A percentile compares a stretch with the other conserved stretches of the same genome.
phyloP scores from a whole-genome alignment of 768 basidiomycete genomes.

The Hysterangium stoloniferum region DNA sequence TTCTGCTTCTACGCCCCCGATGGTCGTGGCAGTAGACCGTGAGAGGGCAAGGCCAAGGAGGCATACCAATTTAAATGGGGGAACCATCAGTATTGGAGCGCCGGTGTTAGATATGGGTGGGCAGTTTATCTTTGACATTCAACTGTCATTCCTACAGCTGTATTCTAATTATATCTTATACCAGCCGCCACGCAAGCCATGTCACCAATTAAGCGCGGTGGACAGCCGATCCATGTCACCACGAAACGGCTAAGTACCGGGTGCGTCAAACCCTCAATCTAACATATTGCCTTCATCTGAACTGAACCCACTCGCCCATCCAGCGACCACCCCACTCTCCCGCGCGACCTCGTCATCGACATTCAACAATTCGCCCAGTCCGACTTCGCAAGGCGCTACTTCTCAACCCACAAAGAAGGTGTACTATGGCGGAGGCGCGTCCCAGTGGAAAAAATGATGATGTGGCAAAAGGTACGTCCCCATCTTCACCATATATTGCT shows the following conservation, averaged over 20 bases:
- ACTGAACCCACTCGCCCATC: slow-evolving; percentile 16
- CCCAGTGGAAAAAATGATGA: slow-evolving; percentile 82
- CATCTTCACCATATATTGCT: background rate
- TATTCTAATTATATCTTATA: slow-evolving; percentile 7
- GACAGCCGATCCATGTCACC: slow-evolving; percentile 31
- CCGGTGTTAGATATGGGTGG: slow-evolving; percentile 57
- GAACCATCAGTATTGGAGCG: slow-evolving; percentile 7
- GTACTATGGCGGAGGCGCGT: slow-evolving; percentile 78
- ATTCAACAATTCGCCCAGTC: slow-evolving; percentile 84
- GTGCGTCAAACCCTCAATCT: slow-evolving; percentile 28
- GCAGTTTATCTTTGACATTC: slow-evolving; percentile 16
- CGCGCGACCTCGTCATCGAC: slow-evolving; percentile 71
- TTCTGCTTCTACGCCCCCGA: background rate
- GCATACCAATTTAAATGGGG: background rate
- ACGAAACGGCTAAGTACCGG: slow-evolving; percentile 46
- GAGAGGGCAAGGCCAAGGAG: too few relatives aligned
- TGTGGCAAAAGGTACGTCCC: slow-evolving; percentile 70
- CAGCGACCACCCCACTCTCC: slow-evolving; percentile 72
- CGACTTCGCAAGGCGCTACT: slow-evolving; percentile 81
- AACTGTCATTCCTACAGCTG: background rate
- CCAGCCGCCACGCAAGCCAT: slow-evolving; percentile 61
- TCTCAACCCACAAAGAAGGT: slow-evolving; percentile 84
- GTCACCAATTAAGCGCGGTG: slow-evolving; percentile 65
- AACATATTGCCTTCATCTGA: slow-evolving; percentile 12
- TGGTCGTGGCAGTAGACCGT: too few relatives aligned